Conservation (phyloP, 306 rosid species). For the Quercus mongolica region DNA sequence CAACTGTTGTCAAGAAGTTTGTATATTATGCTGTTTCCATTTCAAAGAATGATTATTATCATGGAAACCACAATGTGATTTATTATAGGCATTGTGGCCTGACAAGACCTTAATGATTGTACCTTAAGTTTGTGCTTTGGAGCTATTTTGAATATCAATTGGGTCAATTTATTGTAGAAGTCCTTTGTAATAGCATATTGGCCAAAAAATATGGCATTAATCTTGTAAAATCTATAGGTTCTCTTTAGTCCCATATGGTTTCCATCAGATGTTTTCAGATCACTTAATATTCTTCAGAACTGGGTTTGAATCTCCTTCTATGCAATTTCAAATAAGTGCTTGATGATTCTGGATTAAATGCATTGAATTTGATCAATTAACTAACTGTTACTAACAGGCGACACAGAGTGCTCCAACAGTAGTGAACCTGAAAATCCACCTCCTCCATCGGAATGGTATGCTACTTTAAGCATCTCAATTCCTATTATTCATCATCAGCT, state of each 20-base stretch:
- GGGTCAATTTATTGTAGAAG: neutral
- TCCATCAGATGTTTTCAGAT: neutral
- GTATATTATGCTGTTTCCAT: neutral
- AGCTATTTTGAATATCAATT: neutral
- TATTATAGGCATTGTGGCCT: neutral
- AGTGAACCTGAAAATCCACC: slow-evolving; percentile 48
- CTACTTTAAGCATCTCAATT: neutral
- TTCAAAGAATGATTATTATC: neutral
- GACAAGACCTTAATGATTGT: neutral
- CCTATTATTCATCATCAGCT: neutral
- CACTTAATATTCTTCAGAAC: neutral
- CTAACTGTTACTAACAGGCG: slow-evolving; percentile 41
- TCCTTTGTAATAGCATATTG: neutral
- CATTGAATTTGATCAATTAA: slow-evolving; percentile 22
- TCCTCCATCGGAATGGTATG: slow-evolving; percentile 76
- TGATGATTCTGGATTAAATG: neutral
- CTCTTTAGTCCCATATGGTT: neutral
- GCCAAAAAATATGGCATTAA: neutral
- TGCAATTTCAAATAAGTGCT: too few relatives aligned
- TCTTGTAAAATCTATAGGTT: neutral
- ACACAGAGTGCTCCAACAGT: slow-evolving; percentile 34
- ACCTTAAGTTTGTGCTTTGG: neutral
- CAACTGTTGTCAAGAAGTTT: neutral
- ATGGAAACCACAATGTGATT: neutral
- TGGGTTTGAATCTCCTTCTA: neutral